These are phyloP conservation scores for Globisporangium perplexum DNA, from an alignment of 352 stramenopile species.

Conservation along the genomic window DNA sequence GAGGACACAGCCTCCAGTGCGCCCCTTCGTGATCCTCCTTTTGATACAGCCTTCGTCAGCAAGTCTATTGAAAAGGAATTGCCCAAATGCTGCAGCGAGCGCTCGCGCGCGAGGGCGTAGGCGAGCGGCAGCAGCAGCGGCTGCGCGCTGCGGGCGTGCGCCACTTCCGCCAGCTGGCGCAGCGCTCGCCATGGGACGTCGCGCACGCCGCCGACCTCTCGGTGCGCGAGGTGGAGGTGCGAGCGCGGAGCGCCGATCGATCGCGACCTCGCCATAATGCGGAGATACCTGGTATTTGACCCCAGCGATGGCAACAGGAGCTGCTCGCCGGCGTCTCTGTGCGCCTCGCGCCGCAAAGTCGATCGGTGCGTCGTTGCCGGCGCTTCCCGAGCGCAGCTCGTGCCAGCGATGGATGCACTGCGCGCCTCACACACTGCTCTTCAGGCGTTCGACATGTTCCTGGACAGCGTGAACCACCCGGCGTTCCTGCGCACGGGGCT, in stretches of 20 bases:
- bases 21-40: background rate
- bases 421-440: background rate
- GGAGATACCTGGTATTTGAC: too few relatives aligned
- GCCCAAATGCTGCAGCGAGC: constrained; percentile 49
- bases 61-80: background rate
- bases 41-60: background rate
- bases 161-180: constrained; percentile 45
- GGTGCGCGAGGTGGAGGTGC: constrained; percentile 48
- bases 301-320: constrained; percentile 22
- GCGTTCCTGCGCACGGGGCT: constrained; percentile 61
- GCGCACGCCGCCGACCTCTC: constrained; percentile 62
- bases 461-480: constrained; percentile 63
- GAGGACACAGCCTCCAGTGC: background rate
- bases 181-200: constrained; percentile 53
- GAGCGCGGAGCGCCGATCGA: background rate
- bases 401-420: background rate
- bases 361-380: constrained; percentile 20
- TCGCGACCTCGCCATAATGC: too few relatives aligned
- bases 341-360: constrained; percentile 37
- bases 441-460: constrained; percentile 76
- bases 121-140: constrained; percentile 31
- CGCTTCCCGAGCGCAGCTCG: too few relatives aligned
- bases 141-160: constrained; percentile 49
- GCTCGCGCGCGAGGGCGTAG: constrained; percentile 47
- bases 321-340: constrained; percentile 52